Evolutionary conservation across 352 stramenopile species (phyloP), one percentile per base, ranked within the genome.

Genomic region (Halophytophthora polymorphica): DNA sequence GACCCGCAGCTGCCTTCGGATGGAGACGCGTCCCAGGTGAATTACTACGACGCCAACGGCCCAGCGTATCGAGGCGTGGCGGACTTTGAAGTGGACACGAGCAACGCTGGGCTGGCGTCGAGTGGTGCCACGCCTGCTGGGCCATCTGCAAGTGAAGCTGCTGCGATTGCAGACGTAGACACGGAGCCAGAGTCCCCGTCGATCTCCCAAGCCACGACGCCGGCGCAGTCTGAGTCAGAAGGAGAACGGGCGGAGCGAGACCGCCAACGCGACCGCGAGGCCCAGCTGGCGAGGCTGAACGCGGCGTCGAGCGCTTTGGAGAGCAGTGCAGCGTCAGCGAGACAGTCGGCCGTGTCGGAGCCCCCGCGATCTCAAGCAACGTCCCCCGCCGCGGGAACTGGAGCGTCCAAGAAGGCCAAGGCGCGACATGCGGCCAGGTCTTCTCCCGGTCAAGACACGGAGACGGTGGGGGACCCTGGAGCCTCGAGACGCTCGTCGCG

Each of bases 171-270:
- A 7, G 73, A 85, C 47, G 69, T 76, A n/a, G 75, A 89, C 44
- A 89, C 78, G 3, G 75, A 88, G 25, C 58, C 61, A 10, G 77
- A 71, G 28, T 76, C 66, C 11, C 68, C 64, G 7, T 84, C 79
- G 4, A 69, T 88, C 10, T 90, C 79, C 15, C 79, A 90, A 58
- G 51, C 79, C 52, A 90, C 73, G 10, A 90, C 77, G 36, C 79
- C 79, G 39, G 62, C 62, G 8, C 73, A 84, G 25, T 90, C 77
- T n/a, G 77, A 90, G 47, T 71, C 61, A 2, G 79, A 90, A 29
- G 72, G 58, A 15, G 74, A 88, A 17, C 53, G 60, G 34, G 55
- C 28, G 7, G 54, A 58, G 28, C 21, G 25, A 18, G 60, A 56
- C 13, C 53, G 46, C 12, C 61, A 73, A 33, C 45, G 46, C 38